Percentiles rank a stretch among this genome's conserved stretches.
Conservation (phyloP, 257 asterid species). For the Forsythia suspensa region DNA sequence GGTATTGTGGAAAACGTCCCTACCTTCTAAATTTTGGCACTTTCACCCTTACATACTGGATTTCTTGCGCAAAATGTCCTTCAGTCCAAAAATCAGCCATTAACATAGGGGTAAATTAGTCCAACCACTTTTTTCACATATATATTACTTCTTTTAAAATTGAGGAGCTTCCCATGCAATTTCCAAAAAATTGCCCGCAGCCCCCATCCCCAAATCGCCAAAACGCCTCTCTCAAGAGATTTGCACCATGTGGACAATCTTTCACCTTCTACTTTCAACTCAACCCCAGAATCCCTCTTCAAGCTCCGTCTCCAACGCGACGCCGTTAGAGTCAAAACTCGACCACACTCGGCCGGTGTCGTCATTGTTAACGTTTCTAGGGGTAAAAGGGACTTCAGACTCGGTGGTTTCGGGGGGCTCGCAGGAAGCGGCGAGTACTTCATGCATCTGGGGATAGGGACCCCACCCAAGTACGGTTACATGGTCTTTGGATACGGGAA, state of each 20-base stretch:
- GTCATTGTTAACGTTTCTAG: neutral
- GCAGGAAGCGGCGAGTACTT: slow-evolving; percentile 94
- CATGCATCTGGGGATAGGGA: slow-evolving; percentile 87
- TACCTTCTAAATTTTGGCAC: no score
- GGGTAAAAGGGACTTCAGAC: slow-evolving; percentile 45
- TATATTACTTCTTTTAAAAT: no score
- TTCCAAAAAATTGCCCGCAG: no score
- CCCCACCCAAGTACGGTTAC: slow-evolving; percentile 63
- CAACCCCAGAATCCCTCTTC: slow-evolving; percentile 66
- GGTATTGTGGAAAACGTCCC: no score
- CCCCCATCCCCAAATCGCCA: no score
- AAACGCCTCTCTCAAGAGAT: slow-evolving; percentile 32
- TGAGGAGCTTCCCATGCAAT: no score
- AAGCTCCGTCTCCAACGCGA: slow-evolving; percentile 67
- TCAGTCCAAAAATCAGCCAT: no score
- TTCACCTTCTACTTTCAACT: slow-evolving; percentile 26
- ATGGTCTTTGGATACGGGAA: slow-evolving; percentile 89
- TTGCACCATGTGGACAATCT: slow-evolving; percentile 69
- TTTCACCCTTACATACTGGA: no score
- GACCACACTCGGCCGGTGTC: neutral
- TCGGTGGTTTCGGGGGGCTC: slow-evolving; percentile 68
- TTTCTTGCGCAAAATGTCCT: no score
- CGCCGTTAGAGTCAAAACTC: slow-evolving; percentile 40
- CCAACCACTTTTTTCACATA: no score
- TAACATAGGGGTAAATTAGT: no score